Evolutionary conservation across 2,329 filamentous ascomycete genomes (phyloP), one percentile per base, ranked within the genome.

Genomic region (Xylariomycetidae sp.): DNA sequence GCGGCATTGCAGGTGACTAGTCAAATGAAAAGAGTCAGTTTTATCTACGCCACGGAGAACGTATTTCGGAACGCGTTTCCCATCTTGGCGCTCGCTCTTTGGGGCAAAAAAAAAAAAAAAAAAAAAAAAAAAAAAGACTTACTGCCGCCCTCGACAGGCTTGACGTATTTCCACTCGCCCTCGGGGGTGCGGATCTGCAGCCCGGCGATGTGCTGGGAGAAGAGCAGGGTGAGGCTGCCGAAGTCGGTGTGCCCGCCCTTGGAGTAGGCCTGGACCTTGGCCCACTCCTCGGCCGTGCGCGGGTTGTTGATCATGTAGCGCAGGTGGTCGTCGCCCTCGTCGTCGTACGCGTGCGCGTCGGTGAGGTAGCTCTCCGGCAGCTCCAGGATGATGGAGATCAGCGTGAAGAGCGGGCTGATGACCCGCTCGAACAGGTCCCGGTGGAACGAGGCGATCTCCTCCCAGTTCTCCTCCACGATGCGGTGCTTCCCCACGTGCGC

Each of bases 241-340:
- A 75, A 63, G 42, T 79, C 74, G 0, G 73, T 77, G 48, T 79
- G 74, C 0, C 59, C 58, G 9, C 57, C 53, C 1, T 57, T 51
- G 53, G 56, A 65, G 12, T 62, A 37, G 17, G 62, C 54, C 0
- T 54, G 53, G 4, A 59, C 44, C 16, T 44, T 48, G 7, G 42
- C 27, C 50, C 71, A 73, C 18, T 67, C 62, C 12, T 67, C 65
- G 4, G 56, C 46, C 1, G 61, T 62, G 10, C 72, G 65, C 0
- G 59, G 60, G 35, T 68, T 63, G 44, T 79, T 78, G 37, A 73
- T 68, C 74, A 78, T 77, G 51, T 77, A 78, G 6, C 77, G 67
- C 20, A 78, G 61, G 45, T 78, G 72, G 33, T 71, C 70, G 43
- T 78, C 73, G 28, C 68, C 67, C 23, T 67, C 59, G 30, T 67